phyloP scores from a whole-genome alignment of 2,329 filamentous ascomycete genomes.

The Metarhizium brunneum region DNA sequence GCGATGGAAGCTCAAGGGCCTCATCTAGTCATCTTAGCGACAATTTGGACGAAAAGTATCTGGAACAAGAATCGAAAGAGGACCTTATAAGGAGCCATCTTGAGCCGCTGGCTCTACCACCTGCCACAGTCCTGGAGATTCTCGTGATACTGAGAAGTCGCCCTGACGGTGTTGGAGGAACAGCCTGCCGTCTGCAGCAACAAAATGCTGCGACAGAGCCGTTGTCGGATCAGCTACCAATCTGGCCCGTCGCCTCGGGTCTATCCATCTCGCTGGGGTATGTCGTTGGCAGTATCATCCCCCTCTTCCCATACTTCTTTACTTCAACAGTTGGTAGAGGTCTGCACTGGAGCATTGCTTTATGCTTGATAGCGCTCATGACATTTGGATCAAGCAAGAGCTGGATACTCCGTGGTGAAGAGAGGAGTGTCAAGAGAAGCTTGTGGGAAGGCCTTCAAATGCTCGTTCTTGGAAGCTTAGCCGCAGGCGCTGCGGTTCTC shows the following conservation, averaged over 20 bases:
- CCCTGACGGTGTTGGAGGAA: conserved; percentile 21
- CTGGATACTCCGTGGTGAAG: conserved; percentile 21
- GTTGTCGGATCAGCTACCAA: conserved; percentile 12
- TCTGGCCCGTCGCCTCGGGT: conserved; percentile 38
- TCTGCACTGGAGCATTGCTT: conserved; percentile 42
- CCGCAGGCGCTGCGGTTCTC: conserved; percentile 20
- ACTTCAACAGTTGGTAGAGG: conserved; percentile 25
- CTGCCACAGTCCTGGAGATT: conserved; percentile 13
- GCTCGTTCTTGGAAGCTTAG: conserved; percentile 23
- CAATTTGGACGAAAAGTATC: conserved; percentile 9
- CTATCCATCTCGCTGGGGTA: conserved; percentile 54
- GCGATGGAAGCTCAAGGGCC: not conserved
- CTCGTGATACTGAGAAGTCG: conserved; percentile 15
- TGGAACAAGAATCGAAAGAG: conserved; percentile 5
- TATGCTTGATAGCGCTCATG: conserved; percentile 47
- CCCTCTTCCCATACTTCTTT: conserved; percentile 54
- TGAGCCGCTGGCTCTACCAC: conserved; percentile 19
- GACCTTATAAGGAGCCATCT: conserved; percentile 22
- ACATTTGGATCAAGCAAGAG: conserved; percentile 48
- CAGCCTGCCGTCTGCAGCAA: conserved; percentile 11
- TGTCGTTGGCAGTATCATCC: conserved; percentile 52
- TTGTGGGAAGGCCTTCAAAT: conserved; percentile 23
- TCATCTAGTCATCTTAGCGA: conserved; percentile 5
- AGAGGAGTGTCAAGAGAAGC: conserved; percentile 10
- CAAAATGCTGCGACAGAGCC: not conserved